These are phyloP conservation scores for Umbelopsis isabellina DNA, from an alignment of 192 early-diverging fungal genomes.

Conservation along the genomic window DNA sequence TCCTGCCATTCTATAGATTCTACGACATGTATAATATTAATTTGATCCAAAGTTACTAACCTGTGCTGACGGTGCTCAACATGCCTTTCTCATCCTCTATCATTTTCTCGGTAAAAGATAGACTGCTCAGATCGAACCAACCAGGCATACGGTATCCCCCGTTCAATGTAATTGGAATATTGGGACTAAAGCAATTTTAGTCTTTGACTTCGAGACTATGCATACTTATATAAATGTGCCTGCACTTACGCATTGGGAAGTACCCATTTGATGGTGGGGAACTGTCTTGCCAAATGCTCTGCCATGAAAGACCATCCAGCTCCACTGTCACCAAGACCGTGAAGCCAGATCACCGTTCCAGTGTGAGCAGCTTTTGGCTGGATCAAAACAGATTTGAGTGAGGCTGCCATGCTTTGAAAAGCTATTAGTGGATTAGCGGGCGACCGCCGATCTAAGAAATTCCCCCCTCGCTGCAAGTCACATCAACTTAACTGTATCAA, in stretches of 20 bases:
- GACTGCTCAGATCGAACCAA: conserved; percentile 85
- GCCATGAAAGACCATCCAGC: conserved; percentile 61
- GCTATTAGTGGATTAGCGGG: neutral
- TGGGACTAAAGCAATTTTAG: conserved; percentile 40
- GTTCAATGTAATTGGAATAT: conserved; percentile 76
- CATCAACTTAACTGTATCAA: too few relatives aligned
- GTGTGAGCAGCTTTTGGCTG: conserved; percentile 50
- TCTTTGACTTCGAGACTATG: neutral
- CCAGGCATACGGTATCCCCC: conserved; percentile 80
- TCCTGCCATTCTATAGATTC: neutral
- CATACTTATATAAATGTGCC: neutral
- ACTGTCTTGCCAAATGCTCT: conserved; percentile 50
- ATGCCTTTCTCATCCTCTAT: conserved; percentile 77
- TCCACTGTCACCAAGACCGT: conserved; percentile 67
- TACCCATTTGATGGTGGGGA: conserved; percentile 90
- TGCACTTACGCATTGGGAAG: conserved; percentile 80
- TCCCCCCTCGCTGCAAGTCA: too few relatives aligned
- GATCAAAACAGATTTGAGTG: conserved; percentile 44
- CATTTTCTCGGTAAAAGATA: conserved; percentile 46
- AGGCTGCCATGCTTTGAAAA: conserved; percentile 6
- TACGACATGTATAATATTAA: neutral
- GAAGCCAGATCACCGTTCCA: conserved; percentile 59
- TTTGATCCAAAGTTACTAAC: conserved; percentile 16
- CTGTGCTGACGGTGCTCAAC: conserved; percentile 56
- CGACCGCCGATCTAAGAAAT: too few relatives aligned